Evolutionary conservation across 2,329 filamentous ascomycete genomes (phyloP).

Genomic region (Teratosphaeria pseudoeucalypti): DNA sequence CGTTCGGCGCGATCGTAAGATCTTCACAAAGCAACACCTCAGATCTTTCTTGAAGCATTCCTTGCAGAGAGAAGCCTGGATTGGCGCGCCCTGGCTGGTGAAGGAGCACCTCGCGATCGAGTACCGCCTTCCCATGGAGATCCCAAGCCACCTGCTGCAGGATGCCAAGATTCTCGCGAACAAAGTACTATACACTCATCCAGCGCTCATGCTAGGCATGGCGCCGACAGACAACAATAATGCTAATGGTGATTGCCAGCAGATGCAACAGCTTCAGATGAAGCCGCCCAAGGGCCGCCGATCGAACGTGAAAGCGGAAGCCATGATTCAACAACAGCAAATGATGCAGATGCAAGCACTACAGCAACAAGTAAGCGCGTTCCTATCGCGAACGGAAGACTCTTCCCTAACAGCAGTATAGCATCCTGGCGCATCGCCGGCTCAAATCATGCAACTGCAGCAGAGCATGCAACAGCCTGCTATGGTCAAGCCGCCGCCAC

Average conservation of each 20-base stretch:
- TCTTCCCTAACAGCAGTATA: constrained; percentile 9
- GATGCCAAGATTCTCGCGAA: constrained; percentile 50
- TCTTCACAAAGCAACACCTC: constrained; percentile 90
- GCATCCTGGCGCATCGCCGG: constrained; percentile 33
- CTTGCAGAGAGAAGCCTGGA: constrained; percentile 85
- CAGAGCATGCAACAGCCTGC: constrained; percentile 9
- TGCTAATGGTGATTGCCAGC: constrained; percentile 8
- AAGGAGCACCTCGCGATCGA: constrained; percentile 73
- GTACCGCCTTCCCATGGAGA: constrained; percentile 78
- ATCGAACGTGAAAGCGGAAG: constrained; percentile 8
- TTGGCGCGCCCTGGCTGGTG: constrained; percentile 91
- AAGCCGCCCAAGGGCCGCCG: constrained; percentile 12
- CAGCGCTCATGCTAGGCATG: not conserved
- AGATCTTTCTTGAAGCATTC: constrained; percentile 92
- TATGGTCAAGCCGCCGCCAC: constrained; percentile 44
- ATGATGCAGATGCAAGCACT: constrained; percentile 12
- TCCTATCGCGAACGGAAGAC: constrained; percentile 13
- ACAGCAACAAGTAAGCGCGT: constrained; percentile 8
- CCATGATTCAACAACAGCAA: constrained; percentile 9
- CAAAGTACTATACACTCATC: constrained; percentile 9
- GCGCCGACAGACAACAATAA: not conserved
- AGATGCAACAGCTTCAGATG: constrained; percentile 10
- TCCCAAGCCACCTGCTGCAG: constrained; percentile 72
- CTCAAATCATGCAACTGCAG: constrained; percentile 26
- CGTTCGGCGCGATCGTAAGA: constrained; percentile 75